Base-by-base conservation (phyloP, 805 yeast species). In the Candida ascalaphidarum region DNA sequence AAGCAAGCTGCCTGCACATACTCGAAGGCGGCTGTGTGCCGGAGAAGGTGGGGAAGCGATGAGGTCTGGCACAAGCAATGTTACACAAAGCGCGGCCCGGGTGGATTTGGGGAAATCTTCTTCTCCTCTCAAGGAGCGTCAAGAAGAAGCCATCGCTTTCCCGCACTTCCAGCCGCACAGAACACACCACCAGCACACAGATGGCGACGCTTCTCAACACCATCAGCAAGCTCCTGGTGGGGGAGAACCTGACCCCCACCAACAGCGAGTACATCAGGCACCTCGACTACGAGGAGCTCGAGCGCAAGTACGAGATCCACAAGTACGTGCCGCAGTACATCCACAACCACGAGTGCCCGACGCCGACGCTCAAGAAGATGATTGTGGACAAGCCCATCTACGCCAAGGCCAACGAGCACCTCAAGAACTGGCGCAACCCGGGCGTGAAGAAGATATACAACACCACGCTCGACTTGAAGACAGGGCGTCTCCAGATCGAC, bases 331-430 rank as follows among this genome's bases (percentile, higher is more conserved):
- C 68, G 5, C 37, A 41, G 24, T 56, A 39, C 34, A 49, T 62
- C 33, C 68, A 60, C 35, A 61, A 61, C 35, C 48, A 48, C 11
- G 61, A 44, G 15, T 37, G 44, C 11, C 37, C 52, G 12, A 61
- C 69, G 3, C 68, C 69, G 3, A 40, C 43, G n/a, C 45, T 62
- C 28, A 43, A 43, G 31, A 48, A 41, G 16, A 39, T 58, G 43
- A 47, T 62, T 8, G 34, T 36, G 10, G 52, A 57, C 27, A 59
- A 58, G 35, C 69, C 68, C 4, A 60, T 62, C 12, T 62, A 62
- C 33, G 45, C 52, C 12, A 54, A 58, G 17, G 68, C 65, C 14
- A 55, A 55, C 37, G 43, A 48, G 29, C 59, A 50, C 30, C 37
- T 51, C 5, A 43, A 41, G 31, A 37, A 35, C 26, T 43, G 40